phyloP scores from a whole-genome alignment of 2,329 filamentous ascomycete genomes.

The Aspergillus alliaceus region DNA sequence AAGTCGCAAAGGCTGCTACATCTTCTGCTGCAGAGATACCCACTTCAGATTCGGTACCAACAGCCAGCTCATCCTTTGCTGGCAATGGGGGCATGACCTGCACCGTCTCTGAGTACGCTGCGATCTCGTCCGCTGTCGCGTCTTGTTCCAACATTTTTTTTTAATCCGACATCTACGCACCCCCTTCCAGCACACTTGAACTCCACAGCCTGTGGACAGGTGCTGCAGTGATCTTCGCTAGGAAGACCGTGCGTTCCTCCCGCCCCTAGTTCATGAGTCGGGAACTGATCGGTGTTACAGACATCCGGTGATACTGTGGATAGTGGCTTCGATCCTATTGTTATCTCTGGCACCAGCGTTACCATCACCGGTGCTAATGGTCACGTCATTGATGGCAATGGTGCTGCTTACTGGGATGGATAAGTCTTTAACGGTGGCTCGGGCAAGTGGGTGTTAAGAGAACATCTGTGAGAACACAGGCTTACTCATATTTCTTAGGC shows the following conservation, averaged over 20 bases:
- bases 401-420: slow-evolving; percentile 47
- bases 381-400: slow-evolving; percentile 41
- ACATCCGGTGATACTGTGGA: background rate
- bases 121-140: slow-evolving; percentile 38
- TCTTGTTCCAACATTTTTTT: slow-evolving; percentile 46
- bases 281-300: background rate
- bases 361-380: slow-evolving; percentile 39
- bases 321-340: slow-evolving; percentile 38
- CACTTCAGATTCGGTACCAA: background rate
- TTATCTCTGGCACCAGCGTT: slow-evolving; percentile 40
- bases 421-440: slow-evolving; percentile 47
- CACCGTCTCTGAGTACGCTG: slow-evolving; percentile 27
- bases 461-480: background rate
- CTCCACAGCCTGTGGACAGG: slow-evolving; percentile 42
- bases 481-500: background rate
- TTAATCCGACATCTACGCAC: slow-evolving; percentile 41
- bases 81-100: slow-evolving; percentile 21
- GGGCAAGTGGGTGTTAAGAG: background rate
- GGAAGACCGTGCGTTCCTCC: slow-evolving; percentile 28
- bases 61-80: background rate
- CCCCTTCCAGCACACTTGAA: slow-evolving; percentile 40
- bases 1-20: background rate
- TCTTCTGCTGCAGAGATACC: background rate
- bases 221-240: slow-evolving; percentile 44
- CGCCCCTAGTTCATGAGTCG: background rate